Conservation (phyloP, 2,329 filamentous ascomycete genomes). For the Botryotinia calthae region DNA sequence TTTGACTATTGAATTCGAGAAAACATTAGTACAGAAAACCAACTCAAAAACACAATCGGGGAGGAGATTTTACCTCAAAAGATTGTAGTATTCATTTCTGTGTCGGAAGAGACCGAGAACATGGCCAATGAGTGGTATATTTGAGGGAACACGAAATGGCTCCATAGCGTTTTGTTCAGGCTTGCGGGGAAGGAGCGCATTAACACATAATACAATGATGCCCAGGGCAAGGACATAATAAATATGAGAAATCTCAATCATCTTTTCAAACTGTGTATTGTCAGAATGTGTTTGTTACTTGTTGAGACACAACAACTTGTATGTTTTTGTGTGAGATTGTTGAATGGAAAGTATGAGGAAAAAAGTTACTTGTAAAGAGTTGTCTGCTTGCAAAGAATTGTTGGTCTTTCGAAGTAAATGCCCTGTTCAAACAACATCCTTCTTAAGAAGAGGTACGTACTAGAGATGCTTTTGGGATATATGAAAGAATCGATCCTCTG, state of each 20-base stretch:
- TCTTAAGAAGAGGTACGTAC: not conserved
- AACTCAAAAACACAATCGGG: no score
- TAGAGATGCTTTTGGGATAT: not conserved
- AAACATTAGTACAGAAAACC: not conserved
- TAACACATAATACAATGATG: not conserved
- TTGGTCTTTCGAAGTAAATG: not conserved
- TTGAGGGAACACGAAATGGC: not conserved
- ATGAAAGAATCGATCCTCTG: not conserved
- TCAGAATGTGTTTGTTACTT: not conserved
- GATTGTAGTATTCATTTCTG: constrained; percentile 2
- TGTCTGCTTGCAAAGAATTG: not conserved
- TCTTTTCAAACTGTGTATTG: not conserved
- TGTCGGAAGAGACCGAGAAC: not conserved
- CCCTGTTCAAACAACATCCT: not conserved
- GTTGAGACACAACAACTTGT: no score
- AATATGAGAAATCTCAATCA: not conserved
- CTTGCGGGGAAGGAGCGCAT: not conserved
- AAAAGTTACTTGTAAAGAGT: not conserved
- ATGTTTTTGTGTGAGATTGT: not conserved
- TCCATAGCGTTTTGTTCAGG: not conserved
- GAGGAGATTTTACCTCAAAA: not conserved
- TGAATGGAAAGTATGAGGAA: not conserved
- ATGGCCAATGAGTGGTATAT: constrained; percentile 14
- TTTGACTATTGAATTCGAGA: not conserved
- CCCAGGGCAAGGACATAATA: not conserved